phyloP scores from a whole-genome alignment of 352 stramenopile genomes.

The Halophytophthora batemanensis region DNA sequence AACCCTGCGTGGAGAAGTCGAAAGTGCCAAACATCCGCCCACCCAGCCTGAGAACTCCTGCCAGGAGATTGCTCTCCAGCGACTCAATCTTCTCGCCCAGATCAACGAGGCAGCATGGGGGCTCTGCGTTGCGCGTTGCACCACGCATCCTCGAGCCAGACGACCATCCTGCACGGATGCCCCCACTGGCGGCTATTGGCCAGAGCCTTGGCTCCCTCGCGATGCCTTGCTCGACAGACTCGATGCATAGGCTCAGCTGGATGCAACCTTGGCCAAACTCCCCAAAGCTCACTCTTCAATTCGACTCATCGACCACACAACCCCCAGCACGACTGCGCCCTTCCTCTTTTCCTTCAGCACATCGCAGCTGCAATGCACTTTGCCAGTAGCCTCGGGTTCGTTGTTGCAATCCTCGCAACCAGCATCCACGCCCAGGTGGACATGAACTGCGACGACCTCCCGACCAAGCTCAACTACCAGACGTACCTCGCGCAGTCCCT shows the following conservation, averaged over 20 bases:
- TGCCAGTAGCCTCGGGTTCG: slow-evolving; percentile 11
- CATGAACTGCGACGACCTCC: slow-evolving; percentile 11
- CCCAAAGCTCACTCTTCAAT: slow-evolving; percentile 16
- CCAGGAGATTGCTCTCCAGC: slow-evolving; percentile 7
- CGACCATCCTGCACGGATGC: too few species aligned
- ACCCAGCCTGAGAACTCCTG: too few species aligned
- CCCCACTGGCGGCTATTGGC: too few species aligned
- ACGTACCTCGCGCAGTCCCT: slow-evolving; percentile 24
- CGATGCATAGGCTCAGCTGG: too few species aligned
- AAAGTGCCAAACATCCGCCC: too few species aligned
- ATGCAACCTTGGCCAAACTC: neutral
- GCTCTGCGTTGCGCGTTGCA: too few species aligned
- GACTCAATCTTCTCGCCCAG: neutral
- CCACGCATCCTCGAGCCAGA: too few species aligned
- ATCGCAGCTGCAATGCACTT: slow-evolving; percentile 9
- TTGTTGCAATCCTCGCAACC: slow-evolving; percentile 20
- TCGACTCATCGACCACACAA: neutral
- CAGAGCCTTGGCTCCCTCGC: too few species aligned
- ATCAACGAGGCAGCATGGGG: too few species aligned
- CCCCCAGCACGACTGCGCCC: neutral
- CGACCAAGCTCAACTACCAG: slow-evolving; percentile 26
- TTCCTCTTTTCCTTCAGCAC: neutral
- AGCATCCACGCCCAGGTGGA: slow-evolving; percentile 13
- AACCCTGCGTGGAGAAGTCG: too few species aligned
- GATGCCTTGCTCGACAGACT: too few species aligned